Evolutionary conservation across 805 yeast genomes (phyloP), one percentile per base, ranked within the genome.

Genomic region (Lachancea nothofagi): DNA sequence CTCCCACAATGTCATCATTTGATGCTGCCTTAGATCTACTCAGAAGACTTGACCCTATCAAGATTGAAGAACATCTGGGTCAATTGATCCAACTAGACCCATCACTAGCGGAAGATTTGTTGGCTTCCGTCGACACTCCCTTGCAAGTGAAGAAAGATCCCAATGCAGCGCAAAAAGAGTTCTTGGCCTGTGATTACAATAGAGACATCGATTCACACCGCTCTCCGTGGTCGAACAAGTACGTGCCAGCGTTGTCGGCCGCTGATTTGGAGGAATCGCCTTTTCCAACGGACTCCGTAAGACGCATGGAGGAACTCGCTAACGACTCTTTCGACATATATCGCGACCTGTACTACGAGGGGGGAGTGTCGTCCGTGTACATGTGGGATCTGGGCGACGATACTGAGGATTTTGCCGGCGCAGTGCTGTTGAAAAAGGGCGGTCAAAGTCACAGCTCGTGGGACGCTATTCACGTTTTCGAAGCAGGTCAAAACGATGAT

Each of bases 401-500:
- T 29, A 66, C 64, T 18, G 54, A 57, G 22, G 64, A 58, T 28
- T 87, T 90, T 67, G 96, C 97, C 3, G 97, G 97, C 15, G 96
- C 88, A 4, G 88, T 80, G 12, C 69, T 90, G 44, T 71, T 90
- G 57, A 85, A 93, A 66, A 90, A 90, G 38, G 51, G 53, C 7
- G 53, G 55, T 18, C 50, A 54, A 14, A 54, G 59, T 18, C 38
- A 51, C 5, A 84, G 89, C 10, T 68, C 72, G 36, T 90, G 98
- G 98, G 96, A 93, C 62, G 78, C 93, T 39, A 84, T 90, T 47
- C 97, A 90, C 61, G 97, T 90, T 7, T 75, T 93, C 49, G 97
- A 90, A 61, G 80, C 81, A 7, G 62, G 61, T 6, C 70, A 72
- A 0, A 44, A 59, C 3, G 46, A 41, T 7, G 49, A 49, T 12